phyloP scores from a whole-genome alignment of 805 yeast species.

The Jamesozyma spencerorum region DNA sequence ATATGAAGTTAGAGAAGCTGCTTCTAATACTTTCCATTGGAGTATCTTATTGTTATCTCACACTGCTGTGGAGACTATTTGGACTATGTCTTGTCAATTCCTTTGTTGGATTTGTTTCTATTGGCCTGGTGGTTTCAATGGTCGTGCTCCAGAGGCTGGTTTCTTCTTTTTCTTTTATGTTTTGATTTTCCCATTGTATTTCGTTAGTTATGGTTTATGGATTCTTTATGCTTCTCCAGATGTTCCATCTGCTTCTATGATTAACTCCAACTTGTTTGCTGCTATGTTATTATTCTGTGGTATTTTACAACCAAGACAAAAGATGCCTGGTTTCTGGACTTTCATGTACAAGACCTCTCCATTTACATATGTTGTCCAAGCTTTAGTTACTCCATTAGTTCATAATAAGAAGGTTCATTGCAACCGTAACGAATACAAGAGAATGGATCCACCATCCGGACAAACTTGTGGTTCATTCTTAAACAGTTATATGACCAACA shows the following conservation, averaged over 20 bases:
- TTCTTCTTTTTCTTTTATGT: slow-evolving; percentile 42
- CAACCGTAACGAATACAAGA: slow-evolving; percentile 30
- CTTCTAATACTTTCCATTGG: slow-evolving; percentile 66
- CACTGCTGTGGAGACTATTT: slow-evolving; percentile 39
- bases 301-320: slow-evolving; percentile 37
- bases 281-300: slow-evolving; percentile 49
- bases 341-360: slow-evolving; percentile 40
- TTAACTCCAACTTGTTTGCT: slow-evolving; percentile 39
- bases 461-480: slow-evolving; percentile 42
- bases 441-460: slow-evolving; percentile 37
- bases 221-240: slow-evolving; percentile 38
- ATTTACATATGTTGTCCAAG: slow-evolving; percentile 39
- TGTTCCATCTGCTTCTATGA: slow-evolving; percentile 36
- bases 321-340: slow-evolving; percentile 42
- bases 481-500: slow-evolving; percentile 25
- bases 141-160: slow-evolving; percentile 42
- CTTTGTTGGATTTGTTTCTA: slow-evolving; percentile 38
- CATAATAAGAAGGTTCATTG: slow-evolving; percentile 34
- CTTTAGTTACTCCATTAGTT: slow-evolving; percentile 34
- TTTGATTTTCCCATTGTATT: slow-evolving; percentile 42
- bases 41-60: slow-evolving; percentile 41
- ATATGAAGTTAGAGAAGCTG: slow-evolving; percentile 66
- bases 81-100: slow-evolving; percentile 38
- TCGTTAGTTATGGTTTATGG: slow-evolving; percentile 46
- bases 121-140: slow-evolving; percentile 39